phyloP scores from a whole-genome alignment of 257 asterid species.

The Solanum gracilifrons region DNA sequence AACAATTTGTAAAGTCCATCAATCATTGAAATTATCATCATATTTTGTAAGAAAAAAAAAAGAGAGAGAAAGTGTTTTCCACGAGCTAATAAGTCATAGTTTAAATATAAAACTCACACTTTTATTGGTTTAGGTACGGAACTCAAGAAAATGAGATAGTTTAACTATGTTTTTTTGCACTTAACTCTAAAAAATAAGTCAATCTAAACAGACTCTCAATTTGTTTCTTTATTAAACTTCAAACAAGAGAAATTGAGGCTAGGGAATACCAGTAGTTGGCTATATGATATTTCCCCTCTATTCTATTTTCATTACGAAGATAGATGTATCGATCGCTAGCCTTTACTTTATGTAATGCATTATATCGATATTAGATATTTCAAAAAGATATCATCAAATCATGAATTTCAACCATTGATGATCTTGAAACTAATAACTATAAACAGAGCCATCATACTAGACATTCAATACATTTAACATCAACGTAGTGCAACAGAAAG shows the following conservation, averaged over 20 bases:
- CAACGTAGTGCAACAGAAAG: neutral
- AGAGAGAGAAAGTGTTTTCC: fast-evolving
- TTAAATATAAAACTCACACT: too few relatives aligned
- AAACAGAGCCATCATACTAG: neutral
- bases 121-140: neutral
- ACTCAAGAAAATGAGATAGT: too few relatives aligned
- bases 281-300: neutral
- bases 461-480: conserved; percentile 1
- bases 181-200: neutral
- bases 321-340: neutral
- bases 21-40: neutral
- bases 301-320: neutral
- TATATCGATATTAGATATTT: neutral
- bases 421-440: neutral
- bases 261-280: neutral
- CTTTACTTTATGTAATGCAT: neutral
- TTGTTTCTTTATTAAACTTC: neutral
- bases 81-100: too few relatives aligned
- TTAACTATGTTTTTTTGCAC: neutral
- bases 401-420: neutral
- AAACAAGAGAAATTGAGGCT: neutral
- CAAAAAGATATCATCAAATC: neutral
- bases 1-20: neutral
- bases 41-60: neutral
- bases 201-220: neutral